Evolutionary conservation across 1,139 yeast genomes (phyloP), one percentile per base, ranked within the genome.

Genomic region (Pichia sp.): DNA sequence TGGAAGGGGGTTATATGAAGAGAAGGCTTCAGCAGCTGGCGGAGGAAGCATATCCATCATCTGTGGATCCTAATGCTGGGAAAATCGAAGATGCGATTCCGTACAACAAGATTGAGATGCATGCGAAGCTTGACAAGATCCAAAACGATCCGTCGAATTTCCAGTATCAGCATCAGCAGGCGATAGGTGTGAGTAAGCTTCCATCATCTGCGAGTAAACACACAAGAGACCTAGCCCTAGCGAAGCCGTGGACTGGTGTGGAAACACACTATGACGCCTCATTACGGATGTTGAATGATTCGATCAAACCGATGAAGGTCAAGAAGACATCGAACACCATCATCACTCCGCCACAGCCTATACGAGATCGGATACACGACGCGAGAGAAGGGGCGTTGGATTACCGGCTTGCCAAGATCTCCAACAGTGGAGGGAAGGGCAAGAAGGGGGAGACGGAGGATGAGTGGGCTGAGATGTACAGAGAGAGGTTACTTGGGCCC

Each of bases 351-450:
- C 67, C 70, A 8, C 62, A 62, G 2, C 57, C 67, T 2, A 52
- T 64, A 5, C 62, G 64, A 40, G 77, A 76, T 16, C 71, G 87
- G 52, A 63, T 87, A 1, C 72, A 76, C 41, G 68, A 69, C 45
- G 96, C 95, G 0, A 77, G 82, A 55, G 96, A 88, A 58, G 72
- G 75, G 8, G 80, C 85, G 1, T 65, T 87, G 43, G 93, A 88
- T 63, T 89, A 88, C 65, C 74, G 77, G 51, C 63, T 84, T 19
- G 72, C 77, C 41, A 79, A 78, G 56, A 62, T 71, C 38, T 62
- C 66, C 8, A 62, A 60, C 8, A 54, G 61, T 8, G 48, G 52
- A 13, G 55, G 59, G 52, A 50, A 60, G 54, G 51, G 49, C 10
- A 40, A 40, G 19, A n/a, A 15, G 16, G 32, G 36, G 3, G 16